Conservation (phyloP, 257 asterid genomes). For the Solanum commersonii region DNA sequence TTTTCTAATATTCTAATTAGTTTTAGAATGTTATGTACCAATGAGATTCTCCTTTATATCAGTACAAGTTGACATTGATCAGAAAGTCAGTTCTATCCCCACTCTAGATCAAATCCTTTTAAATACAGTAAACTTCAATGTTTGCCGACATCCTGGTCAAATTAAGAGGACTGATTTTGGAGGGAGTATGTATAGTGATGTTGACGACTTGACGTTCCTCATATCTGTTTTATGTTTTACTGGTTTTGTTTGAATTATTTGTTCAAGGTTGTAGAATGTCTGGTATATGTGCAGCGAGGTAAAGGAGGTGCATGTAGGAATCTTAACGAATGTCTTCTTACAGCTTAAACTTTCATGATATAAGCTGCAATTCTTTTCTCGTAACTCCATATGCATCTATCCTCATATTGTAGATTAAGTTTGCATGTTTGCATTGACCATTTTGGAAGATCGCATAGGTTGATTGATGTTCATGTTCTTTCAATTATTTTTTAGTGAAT, state of each 20-base stretch:
- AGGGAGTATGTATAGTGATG: neutral
- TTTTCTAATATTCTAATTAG: neutral
- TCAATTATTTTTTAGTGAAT: neutral
- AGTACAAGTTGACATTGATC: neutral
- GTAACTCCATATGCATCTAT: neutral
- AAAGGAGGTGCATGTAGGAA: neutral
- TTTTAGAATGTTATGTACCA: neutral
- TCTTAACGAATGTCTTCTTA: neutral
- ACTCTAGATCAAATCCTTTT: neutral
- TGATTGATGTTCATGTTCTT: neutral
- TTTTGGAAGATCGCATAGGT: neutral
- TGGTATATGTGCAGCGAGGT: neutral
- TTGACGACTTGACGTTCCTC: neutral
- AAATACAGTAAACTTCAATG: neutral
- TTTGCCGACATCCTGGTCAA: neutral
- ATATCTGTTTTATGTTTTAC: neutral
- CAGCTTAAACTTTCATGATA: neutral
- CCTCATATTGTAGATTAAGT: neutral
- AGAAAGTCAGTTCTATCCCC: neutral
- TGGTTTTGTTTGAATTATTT: neutral
- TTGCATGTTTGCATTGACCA: neutral
- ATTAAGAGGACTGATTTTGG: neutral
- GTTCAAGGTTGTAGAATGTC: neutral
- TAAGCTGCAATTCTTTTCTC: neutral
- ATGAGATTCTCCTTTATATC: neutral